Percentiles rank a stretch among this genome's conserved stretches.
Conservation (phyloP, 1,139 yeast genomes). For the Yamadazyma dushanensis region DNA sequence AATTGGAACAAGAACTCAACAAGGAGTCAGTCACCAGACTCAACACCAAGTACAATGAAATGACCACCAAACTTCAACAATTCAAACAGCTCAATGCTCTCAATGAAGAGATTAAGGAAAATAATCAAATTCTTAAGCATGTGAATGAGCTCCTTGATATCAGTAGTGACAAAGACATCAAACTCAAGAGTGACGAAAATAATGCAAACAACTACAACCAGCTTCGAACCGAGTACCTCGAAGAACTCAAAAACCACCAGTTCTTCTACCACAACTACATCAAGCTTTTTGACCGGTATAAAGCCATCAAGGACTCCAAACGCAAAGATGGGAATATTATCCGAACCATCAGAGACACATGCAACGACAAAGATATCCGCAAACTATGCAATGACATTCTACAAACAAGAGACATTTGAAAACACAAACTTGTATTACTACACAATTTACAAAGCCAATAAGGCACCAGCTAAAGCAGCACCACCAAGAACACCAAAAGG, state of each 20-base stretch:
- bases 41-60: slow-evolving; percentile 11
- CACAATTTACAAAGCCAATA: slow-evolving; percentile 42
- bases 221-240: slow-evolving; percentile 32
- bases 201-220: slow-evolving; percentile 22
- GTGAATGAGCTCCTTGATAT: slow-evolving; percentile 24
- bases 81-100: slow-evolving; percentile 14
- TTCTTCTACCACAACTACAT: slow-evolving; percentile 38
- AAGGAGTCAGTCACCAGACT: slow-evolving; percentile 13
- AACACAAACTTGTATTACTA: slow-evolving; percentile 2
- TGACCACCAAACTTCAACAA: slow-evolving; percentile 9
- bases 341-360: slow-evolving; percentile 22
- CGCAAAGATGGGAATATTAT: slow-evolving; percentile 16
- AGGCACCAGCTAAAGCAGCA: slow-evolving; percentile 48
- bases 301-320: slow-evolving; percentile 13
- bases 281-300: slow-evolving; percentile 41
- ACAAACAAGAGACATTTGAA: slow-evolving; percentile 1
- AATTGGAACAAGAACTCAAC: slow-evolving; percentile 19
- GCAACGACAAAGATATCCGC: slow-evolving; percentile 24
- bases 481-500: slow-evolving; percentile 35
- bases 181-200: background rate
- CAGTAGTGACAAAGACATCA: slow-evolving; percentile 14
- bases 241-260: slow-evolving; percentile 31
- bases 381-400: slow-evolving; percentile 25
- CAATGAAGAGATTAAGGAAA: slow-evolving; percentile 18
- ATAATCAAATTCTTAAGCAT: slow-evolving; percentile 23